A percentile compares a stretch with the other conserved stretches of the same genome.
Evolutionary conservation across 306 rosid species (phyloP).

Genomic region (Heteromeles arbutifolia): DNA sequence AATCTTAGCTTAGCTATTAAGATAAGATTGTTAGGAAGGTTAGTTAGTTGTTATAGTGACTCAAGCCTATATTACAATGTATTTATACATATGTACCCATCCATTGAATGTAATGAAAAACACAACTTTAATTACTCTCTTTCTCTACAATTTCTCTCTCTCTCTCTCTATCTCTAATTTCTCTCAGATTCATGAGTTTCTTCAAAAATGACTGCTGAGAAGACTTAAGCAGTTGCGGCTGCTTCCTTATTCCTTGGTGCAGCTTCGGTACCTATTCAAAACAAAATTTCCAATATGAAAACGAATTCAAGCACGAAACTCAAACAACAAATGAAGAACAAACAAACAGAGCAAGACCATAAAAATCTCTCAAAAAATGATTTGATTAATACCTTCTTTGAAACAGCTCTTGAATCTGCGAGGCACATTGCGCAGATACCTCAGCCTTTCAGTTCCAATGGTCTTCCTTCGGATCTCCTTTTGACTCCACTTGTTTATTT

Average conservation of each 20-base stretch:
- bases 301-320: neutral
- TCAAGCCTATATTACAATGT: too few species aligned
- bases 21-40: too few species aligned
- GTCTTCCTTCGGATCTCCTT: slow-evolving; percentile 98
- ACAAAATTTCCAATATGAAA: neutral
- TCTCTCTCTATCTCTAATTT: too few species aligned
- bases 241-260: slow-evolving; percentile 94
- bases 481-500: slow-evolving; percentile 84
- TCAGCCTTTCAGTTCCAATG: slow-evolving; percentile 95
- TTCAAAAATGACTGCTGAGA: slow-evolving; percentile 7
- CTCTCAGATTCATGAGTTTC: too few species aligned
- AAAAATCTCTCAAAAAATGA: neutral
- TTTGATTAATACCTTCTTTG: slow-evolving; percentile 62
- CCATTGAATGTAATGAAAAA: too few species aligned
- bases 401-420: slow-evolving; percentile 98
- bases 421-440: slow-evolving; percentile 85
- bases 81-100: too few species aligned
- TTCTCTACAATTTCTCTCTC: too few species aligned
- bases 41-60: too few species aligned
- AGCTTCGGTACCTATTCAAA: slow-evolving; percentile 39
- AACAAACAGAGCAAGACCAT: too few species aligned
- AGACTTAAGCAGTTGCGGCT: slow-evolving; percentile 60
- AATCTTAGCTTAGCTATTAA: too few species aligned
- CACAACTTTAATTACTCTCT: too few species aligned
- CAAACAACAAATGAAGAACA: neutral